Evolutionary conservation across 164 flowering plant genomes (phyloP), one percentile per base, ranked within the genome.

Genomic region (Taxillus chinensis): DNA sequence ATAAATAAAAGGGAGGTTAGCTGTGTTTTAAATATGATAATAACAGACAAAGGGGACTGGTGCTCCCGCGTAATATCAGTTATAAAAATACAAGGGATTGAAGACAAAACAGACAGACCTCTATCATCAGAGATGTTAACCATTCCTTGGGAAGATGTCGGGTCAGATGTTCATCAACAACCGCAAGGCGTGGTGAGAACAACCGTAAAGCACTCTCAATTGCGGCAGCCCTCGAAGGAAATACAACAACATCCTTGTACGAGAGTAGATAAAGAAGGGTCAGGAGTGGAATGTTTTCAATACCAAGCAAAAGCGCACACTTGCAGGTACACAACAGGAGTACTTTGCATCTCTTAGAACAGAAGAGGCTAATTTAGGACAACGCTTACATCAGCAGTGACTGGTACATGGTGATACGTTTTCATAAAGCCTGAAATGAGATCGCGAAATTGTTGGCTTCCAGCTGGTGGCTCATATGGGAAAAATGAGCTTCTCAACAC

Each of bases 111-210:
- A 27, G 27, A 2, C 63, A 52, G 82, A 90, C 98, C 96, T 84
- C 78, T 65, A 90, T 64, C 13, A 74, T 77, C 64, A 93, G 68
- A 61, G 92, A 83, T 62, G 91, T 89, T 67, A 93, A 64, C 99
- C 99, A 93, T 58, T 82, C 59, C 78, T 73, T 84, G 7, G 99
- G 99, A 27, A 93, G 75, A 68, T 89, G 73, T 41, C 83, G 79
- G n/a, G 96, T 87, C 65, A 93, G 75, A 76, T 85, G 87, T 73
- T 93, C 95, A 70, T 90, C 99, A 71, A 93, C 93, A 74, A 93
- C 75, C 57, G 95, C 96, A 57, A 93, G 97, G n/a, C 78, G 86
- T 51, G 99, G 99, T 39, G 96, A 86, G 77, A 93, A 90, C 67
- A 93, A 74, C 17, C 86, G 85, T 63, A 93, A 82, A 69, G 83